Base-by-base conservation (phyloP, 495 filamentous ascomycete genomes). In the Neurospora sublineolata region DNA sequence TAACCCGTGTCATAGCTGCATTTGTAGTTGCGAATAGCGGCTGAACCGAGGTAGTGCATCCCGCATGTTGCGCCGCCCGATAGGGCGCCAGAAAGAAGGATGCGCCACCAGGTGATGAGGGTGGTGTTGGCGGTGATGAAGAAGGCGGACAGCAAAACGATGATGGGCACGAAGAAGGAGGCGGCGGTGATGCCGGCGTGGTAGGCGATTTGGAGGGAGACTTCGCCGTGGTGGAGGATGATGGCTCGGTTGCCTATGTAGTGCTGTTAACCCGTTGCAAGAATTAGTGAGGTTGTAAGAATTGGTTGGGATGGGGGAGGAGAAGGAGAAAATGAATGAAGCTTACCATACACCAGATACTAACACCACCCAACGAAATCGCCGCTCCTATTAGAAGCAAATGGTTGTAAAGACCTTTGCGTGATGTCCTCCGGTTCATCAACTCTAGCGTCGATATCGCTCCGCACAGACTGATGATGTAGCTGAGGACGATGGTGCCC, bases 11-110 rank as follows among this genome's bases (percentile, higher is more conserved):
- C 39, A 72, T 94, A 94, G 12, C 76, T 73, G 75, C 89, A 87
- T 8, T 75, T 74, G 76, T 97, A 97, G 78, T 97, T 95, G 16
- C 83, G 82, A 74, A 95, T 94, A 40, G 93, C 92, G 14, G 90
- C 85, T 76, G 96, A 92, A 36, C 93, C 93, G 60, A 96, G 82
- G 75, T 97, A 97, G 77, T 97, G 92, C 94, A 97, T 97, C 5
- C 90, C 94, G 70, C 90, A 91, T 69, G 96, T 89, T 23, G 91
- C 87, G 3, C 87, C 80, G 8, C 94, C 94, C 0, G 90, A 89
- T 52, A 93, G 80, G 5, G 87, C 71, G 1, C 93, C 93, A 36
- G 89, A 89, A 0, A 86, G 73, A n/a, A 81, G 60, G 18, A 92
- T 86, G 12, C 89, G 87, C 77, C 86, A 74, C 77, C 87, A 86